Base-by-base conservation (phyloP, 2,329 filamentous ascomycete species). In the Cytospora piceicola region DNA sequence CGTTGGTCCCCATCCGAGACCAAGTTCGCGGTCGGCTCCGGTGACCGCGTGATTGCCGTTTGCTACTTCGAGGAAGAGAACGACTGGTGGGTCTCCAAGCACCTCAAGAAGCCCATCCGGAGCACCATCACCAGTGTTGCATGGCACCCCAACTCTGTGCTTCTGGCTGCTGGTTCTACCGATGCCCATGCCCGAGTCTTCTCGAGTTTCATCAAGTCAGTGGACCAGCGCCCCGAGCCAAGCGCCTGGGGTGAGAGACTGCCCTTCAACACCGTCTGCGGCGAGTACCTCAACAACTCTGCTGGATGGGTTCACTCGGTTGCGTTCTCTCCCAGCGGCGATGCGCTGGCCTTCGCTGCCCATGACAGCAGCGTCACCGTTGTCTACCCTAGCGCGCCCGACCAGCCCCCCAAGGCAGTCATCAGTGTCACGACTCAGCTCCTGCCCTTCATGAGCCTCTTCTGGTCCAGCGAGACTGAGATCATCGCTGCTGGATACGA, bases 71-170 rank as follows among this genome's bases (percentile, higher is more conserved):
- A 99, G 76, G 92, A 97, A 77, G 95, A 99, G 79, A 97, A 99
- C 79, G 94, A 99, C 82, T 99, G 95, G 95, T 99, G 95, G 95
- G 94, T 99, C 52, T 97, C 94, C 46, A 99, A 99, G 85, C 95
- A 99, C 80, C 81, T 99, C 75, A 98, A 98, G 88, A 99, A 98
- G 86, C 95, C 95, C 24, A 96, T 99, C 73, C 91, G 94, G 71
- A 97, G 93, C 77, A 99, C 95, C 65, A 94, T 99, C 73, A 98
- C 95, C 64, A 93, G 91, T 20, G 88, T 99, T 54, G 90, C 90
- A 65, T 99, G 95, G 95, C 95, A 99, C 79, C 95, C 95, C 42
- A 99, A 99, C 83, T 96, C 92, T 12, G 95, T 99, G 20, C 86
- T 99, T 36, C 84, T 99, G 29, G 95, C 94, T 20, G 93, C 95